These are phyloP conservation scores for Tulasnella calospora DNA, from an alignment of 768 basidiomycete species.

Conservation along the genomic window DNA sequence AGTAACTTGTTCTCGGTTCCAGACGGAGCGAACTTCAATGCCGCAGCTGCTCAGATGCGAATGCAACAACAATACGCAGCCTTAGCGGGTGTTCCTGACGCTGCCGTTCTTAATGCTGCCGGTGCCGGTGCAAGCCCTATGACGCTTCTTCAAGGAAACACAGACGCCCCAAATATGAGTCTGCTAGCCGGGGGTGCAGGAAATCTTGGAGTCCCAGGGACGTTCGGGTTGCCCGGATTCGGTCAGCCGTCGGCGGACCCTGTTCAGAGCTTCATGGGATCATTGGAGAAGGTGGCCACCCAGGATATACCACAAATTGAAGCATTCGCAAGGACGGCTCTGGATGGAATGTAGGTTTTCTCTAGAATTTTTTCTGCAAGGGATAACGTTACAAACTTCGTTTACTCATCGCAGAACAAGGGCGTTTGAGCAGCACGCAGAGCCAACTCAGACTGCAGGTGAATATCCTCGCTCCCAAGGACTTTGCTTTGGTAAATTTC, in stretches of 20 bases:
- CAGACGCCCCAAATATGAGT: neutral
- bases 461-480: neutral
- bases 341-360: conserved; percentile 16
- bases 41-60: neutral
- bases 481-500: neutral
- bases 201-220: neutral
- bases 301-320: conserved; percentile 21
- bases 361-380: neutral
- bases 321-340: conserved; percentile 9
- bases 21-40: neutral
- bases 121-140: neutral
- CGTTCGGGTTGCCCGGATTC: neutral
- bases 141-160: neutral
- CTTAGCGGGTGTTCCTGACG: neutral
- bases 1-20: neutral
- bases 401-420: conserved; percentile 12
- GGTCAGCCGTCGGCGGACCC: neutral
- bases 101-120: neutral
- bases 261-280: neutral
- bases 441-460: conserved; percentile 23
- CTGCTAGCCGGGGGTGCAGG: neutral
- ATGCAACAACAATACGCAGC: neutral
- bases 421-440: conserved; percentile 15
- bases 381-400: neutral
- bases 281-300: conserved; percentile 14